Base-by-base conservation (phyloP, 106 monocot genomes). In the Chionographis japonica region DNA sequence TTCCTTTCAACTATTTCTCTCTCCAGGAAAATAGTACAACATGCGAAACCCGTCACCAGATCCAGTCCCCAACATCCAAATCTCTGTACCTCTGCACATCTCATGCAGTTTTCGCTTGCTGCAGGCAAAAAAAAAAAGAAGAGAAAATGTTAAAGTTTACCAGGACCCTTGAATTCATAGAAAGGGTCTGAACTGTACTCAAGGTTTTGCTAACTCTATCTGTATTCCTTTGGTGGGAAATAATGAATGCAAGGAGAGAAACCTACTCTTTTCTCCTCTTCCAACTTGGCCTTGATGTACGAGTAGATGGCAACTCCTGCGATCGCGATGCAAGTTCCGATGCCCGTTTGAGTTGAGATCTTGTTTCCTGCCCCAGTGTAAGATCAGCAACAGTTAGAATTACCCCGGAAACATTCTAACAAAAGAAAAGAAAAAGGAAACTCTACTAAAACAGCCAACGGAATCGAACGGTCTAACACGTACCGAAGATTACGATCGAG, bases 271-370 rank as follows among this genome's bases (percentile, higher is more conserved):
- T 99, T 99, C 74, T 99, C 98, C 66, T 99, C 98, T 68, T 93
- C 93, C 42, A 99, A 88, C 83, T 88, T 74, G 54, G 98, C 98
- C 73, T 99, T 99, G 55, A 99, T 93, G 73, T 81, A 88, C 49
- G 98, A 99, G 77, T 99, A 99, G 43, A 93, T 60, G 50, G 98
- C 98, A 68, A 99, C 98, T 61, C 98, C 98, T 39, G 78, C 87
- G 83, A 93, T 99, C 9, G 98, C 98, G 76, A 99, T 84, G 62
- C 58, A 35, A 40, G 98, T 99, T n/a, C 98, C 98, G n/a, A 99
- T 99, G 41, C 88, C 98, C 11, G 93, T 99, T 68, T 99, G 98
- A 17, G 87, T 93, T 51, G 90, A 73, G 64, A 99, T 99, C 65
- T 72, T 93, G 76, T 99, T 99, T 50, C 93, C 98, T 99, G 83